Base-by-base conservation (phyloP, 176 grass and related monocot species). In the Oryza brachyantha region DNA sequence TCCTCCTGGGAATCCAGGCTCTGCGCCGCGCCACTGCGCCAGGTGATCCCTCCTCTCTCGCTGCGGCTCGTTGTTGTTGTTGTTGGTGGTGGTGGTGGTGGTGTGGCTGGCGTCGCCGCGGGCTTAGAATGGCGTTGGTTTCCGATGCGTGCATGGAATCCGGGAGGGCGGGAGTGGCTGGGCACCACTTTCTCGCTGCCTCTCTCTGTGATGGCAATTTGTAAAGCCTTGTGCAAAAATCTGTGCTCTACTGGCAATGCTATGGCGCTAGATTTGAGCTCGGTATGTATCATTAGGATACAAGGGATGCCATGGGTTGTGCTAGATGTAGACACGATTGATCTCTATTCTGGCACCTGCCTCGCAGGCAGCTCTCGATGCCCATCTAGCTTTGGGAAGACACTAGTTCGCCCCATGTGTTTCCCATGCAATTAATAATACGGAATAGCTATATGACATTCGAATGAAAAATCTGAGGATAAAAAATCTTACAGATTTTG, bases 1-100 rank as follows among this genome's bases (percentile, higher is more conserved):
- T 88, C 42, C 85, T 82, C 52, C 78, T 90, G 17, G 88, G 88
- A 16, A 32, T 77, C 40, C 70, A 31, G 12, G 68, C 81, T 32
- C 64, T 88, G 37, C 83, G 17, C 74, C 68, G 48, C 34, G 62
- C 82, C 10, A 76, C 45, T 48, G 5, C 64, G 41, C 7, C 74
- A 70, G 88, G 88, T 85, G 59, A 61, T 68, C 52, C 74, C 38
- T 26, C 37, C 10, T 17, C 48, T 25, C 34, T n/a, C 55, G 7
- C 13, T 66, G 10, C 48, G 28, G 50, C 5, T 22, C 13, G 25
- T 34, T 21, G 43, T 28, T 2, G 14, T 64, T 13, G 7, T 22
- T 8, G 14, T 63, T n/a, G 50, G n/a, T 8, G 68, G 16, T 27
- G 4, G n/a, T 50, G 45, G 16, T 50, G 16, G 19, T 8, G 16